Percentiles rank a stretch among this genome's conserved stretches.
These are phyloP conservation scores for Echria macrotheca DNA, from an alignment of 495 filamentous ascomycete species.

Conservation along the genomic window DNA sequence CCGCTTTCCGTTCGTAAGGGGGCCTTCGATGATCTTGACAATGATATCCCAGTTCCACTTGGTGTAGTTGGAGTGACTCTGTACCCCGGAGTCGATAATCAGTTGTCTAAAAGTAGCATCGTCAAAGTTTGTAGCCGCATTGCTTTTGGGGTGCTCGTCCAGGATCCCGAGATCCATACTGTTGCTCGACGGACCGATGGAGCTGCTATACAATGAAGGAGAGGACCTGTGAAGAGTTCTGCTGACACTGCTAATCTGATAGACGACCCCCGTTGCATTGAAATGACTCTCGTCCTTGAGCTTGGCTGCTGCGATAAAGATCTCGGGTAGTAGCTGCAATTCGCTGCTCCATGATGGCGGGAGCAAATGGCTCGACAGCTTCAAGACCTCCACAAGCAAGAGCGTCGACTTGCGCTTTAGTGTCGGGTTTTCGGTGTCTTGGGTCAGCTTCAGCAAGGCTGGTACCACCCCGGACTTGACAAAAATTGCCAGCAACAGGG, in stretches of 20 bases:
- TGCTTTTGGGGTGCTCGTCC: constrained; percentile 66
- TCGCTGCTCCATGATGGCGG: constrained; percentile 71
- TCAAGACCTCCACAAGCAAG: constrained; percentile 82
- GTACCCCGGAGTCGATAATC: constrained; percentile 79
- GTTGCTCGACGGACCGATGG: constrained; percentile 31
- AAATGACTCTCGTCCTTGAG: constrained; percentile 68
- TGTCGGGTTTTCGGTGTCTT: constrained; percentile 66
- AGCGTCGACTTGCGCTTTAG: constrained; percentile 85
- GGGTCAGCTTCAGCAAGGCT: constrained; percentile 64
- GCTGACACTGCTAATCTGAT: constrained; percentile 96
- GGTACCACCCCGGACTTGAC: constrained; percentile 76
- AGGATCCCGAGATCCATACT: constrained; percentile 37
- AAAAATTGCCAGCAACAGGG: constrained; percentile 79
- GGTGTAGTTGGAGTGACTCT: constrained; percentile 75
- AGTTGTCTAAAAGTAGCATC: constrained; percentile 81
- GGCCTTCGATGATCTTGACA: constrained; percentile 84
- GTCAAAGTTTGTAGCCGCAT: constrained; percentile 69
- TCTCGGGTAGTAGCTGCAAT: constrained; percentile 76
- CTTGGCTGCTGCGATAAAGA: constrained; percentile 68
- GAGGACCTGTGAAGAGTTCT: constrained; percentile 82
- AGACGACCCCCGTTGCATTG: constrained; percentile 77
- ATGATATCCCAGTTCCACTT: constrained; percentile 99
- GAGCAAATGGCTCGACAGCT: constrained; percentile 77
- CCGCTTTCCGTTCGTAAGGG: constrained; percentile 83
- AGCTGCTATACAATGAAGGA: constrained; percentile 34